A percentile compares a stretch with the other conserved stretches of the same genome.
phyloP scores from a whole-genome alignment of 495 filamentous ascomycete species.

The Cercophora newfieldiana region DNA sequence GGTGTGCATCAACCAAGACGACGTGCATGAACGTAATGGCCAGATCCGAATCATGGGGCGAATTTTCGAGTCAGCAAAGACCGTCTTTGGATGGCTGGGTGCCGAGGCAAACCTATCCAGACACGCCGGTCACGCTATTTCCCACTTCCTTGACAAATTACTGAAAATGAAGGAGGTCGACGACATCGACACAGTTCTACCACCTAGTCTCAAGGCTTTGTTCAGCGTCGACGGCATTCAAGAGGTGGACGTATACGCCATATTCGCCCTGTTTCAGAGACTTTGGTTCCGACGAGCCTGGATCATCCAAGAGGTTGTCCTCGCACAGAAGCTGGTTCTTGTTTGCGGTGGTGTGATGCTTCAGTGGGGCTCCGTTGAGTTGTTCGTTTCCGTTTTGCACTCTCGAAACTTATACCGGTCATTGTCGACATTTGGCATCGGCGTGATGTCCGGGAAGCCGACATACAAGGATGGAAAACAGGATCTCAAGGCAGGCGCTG shows the following conservation, averaged over 20 bases:
- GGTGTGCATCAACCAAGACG: background rate
- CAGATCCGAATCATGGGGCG: background rate
- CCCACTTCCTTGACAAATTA: background rate
- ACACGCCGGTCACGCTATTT: background rate
- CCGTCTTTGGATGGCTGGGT: background rate
- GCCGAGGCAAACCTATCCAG: background rate
- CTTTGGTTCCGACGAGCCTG: background rate
- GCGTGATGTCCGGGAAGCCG: background rate
- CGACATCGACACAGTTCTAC: background rate
- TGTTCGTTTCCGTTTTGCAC: background rate
- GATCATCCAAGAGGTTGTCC: background rate
- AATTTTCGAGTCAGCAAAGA: background rate
- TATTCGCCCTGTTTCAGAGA: background rate
- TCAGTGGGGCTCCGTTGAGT: background rate
- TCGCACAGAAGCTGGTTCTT: background rate
- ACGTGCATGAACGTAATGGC: background rate
- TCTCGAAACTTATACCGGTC: background rate
- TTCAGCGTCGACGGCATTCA: background rate
- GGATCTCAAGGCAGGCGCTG: background rate
- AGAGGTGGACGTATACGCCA: background rate
- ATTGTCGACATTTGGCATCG: background rate
- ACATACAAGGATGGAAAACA: background rate
- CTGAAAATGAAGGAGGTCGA: background rate
- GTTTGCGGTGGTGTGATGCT: background rate
- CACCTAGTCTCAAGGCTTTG: background rate